Conservation (phyloP, 805 yeast species). For the Ogataea ganodermae region DNA sequence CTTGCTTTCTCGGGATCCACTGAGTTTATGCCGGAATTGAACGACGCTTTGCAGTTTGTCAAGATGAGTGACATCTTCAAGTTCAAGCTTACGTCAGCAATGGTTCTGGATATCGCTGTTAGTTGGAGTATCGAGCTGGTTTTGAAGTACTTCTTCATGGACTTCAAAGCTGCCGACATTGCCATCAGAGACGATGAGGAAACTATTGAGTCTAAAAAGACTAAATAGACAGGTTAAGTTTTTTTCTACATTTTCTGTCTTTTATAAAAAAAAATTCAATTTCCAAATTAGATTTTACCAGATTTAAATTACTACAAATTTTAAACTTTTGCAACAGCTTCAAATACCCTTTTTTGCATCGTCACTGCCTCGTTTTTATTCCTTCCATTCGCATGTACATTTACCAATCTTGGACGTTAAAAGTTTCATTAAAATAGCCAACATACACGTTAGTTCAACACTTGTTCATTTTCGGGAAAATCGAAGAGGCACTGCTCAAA, state of each 20-base stretch:
- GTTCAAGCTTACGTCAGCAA: constrained; percentile 67
- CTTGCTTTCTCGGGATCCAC: constrained; percentile 90
- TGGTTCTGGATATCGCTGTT: constrained; percentile 73
- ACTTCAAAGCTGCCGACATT: constrained; percentile 89
- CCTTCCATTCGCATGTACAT: too few species aligned
- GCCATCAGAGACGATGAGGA: constrained; percentile 47
- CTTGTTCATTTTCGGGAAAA: constrained; percentile 2
- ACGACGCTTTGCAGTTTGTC: constrained; percentile 89
- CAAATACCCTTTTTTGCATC: background rate
- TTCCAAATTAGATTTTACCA: too few species aligned
- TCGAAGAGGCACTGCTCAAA: background rate
- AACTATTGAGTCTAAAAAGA: constrained; percentile 14
- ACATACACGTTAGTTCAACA: background rate
- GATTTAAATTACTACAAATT: too few species aligned
- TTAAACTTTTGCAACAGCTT: background rate
- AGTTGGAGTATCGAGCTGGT: constrained; percentile 76
- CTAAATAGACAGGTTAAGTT: constrained; percentile 9
- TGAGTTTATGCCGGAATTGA: constrained; percentile 91
- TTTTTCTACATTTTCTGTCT: background rate
- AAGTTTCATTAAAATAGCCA: too few species aligned
- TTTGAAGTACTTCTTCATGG: constrained; percentile 86
- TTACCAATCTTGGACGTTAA: too few species aligned
- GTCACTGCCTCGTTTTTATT: too few species aligned
- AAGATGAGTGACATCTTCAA: constrained; percentile 79
- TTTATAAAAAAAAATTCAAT: background rate